Evolutionary conservation across 2,329 filamentous ascomycete species (phyloP), one percentile per base, ranked within the genome.

Genomic region (Fusarium subglutinans): DNA sequence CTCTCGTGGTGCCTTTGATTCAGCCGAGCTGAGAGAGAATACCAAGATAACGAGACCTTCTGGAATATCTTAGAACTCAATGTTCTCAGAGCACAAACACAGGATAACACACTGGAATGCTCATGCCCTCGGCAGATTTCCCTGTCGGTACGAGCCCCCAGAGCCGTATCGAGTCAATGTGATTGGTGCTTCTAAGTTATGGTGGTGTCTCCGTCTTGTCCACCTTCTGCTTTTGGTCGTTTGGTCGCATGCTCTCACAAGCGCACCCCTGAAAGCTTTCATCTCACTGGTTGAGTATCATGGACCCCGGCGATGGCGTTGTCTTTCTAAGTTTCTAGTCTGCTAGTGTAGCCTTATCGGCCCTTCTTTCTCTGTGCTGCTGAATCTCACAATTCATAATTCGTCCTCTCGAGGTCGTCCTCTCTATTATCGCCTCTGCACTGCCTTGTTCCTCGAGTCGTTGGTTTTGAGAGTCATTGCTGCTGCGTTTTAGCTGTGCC

Each of bases 181-280:
- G 79, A 82, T 82, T 82, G 81, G 81, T 73, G 78, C 72, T 70
- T 66, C 51, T 70, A 63, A 57, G 74, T 69, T 74, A 73, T 72
- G 74, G 73, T 77, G 79, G 80, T 80, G 80, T 76, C 77, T 78
- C 76, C 73, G 70, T 66, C 66, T 72, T 78, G 77, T 79, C 74
- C 79, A 82, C 81, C 81, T 82, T 82, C 81, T 82, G 64, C 72
- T 82, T 81, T 74, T 75, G 81, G 80, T 70, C 71, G 69, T 64
- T 77, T 72, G 77, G 80, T 82, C 77, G 80, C 78, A 81, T 81
- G 77, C 76, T 77, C 78, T 73, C 76, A 74, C 76, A 78, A 76
- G 73, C 75, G 77, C 69, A 72, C 75, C 75, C 72, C 74, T 76
- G 78, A 58, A 71, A 43, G 20, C 72, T 70, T 62, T 60, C 58